phyloP scores from a whole-genome alignment of 202 grass and related monocot species.

The Hordeum pubiflorum region DNA sequence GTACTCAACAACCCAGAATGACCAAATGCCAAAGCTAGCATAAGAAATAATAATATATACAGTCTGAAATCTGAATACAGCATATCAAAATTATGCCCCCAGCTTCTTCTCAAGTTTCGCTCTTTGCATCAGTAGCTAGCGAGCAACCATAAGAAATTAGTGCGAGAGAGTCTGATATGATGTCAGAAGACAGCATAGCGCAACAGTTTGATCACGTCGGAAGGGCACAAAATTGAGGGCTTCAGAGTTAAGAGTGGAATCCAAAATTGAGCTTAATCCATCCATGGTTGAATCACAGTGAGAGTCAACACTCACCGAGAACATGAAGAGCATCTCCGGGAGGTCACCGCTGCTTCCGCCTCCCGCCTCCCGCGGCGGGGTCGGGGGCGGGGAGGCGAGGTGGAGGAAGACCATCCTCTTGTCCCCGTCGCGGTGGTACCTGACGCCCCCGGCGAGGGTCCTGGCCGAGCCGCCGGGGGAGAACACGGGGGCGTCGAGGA shows the following conservation, averaged over 20 bases:
- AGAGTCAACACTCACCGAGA: conserved; percentile 58
- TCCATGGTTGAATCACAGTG: not conserved
- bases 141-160: not conserved
- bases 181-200: not conserved
- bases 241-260: not conserved
- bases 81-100: not conserved
- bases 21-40: not conserved
- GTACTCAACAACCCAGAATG: not conserved
- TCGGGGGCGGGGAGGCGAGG: conserved; percentile 36
- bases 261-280: not conserved
- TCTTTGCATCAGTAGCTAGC: not conserved
- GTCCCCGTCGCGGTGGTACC: conserved; percentile 62
- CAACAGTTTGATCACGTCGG: not conserved
- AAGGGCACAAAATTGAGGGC: not conserved
- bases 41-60: not conserved
- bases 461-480: conserved; percentile 45
- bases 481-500: conserved; percentile 64
- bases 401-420: conserved; percentile 64
- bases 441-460: conserved; percentile 38
- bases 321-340: conserved; percentile 77
- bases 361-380: conserved; percentile 4
- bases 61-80: not conserved
- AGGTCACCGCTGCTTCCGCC: conserved; percentile 31
- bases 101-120: not conserved
- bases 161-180: not conserved